Conservation (phyloP, 2,329 filamentous ascomycete species). For the Pestalotiopsis sp. region DNA sequence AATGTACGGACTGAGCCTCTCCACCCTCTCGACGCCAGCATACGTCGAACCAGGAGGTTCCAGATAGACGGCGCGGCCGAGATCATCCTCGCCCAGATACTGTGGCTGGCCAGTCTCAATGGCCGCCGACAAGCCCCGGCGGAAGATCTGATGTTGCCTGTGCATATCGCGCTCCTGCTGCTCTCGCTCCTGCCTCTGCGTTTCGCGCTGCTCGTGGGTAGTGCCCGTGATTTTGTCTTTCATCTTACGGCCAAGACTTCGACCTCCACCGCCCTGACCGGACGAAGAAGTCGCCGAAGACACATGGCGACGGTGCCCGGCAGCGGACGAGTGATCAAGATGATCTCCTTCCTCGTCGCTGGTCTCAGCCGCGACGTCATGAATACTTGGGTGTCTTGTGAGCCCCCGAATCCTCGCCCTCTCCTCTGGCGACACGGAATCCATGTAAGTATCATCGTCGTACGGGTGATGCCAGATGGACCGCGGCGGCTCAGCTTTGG, state of each 20-base stretch:
- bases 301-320: conserved; percentile 16
- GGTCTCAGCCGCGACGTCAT: conserved; percentile 46
- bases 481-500: conserved; percentile 52
- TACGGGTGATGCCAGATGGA: conserved; percentile 66
- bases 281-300: neutral
- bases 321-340: neutral
- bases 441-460: conserved; percentile 59
- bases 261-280: conserved; percentile 21
- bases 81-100: conserved; percentile 53
- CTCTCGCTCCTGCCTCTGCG: conserved; percentile 46
- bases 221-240: conserved; percentile 62
- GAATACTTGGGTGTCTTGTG: conserved; percentile 34
- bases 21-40: conserved; percentile 21
- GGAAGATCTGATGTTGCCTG: conserved; percentile 50
- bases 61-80: conserved; percentile 61
- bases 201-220: conserved; percentile 57
- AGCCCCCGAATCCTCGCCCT: conserved; percentile 46
- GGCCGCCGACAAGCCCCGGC: conserved; percentile 53
- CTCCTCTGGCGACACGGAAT: conserved; percentile 49
- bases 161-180: conserved; percentile 56
- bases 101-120: conserved; percentile 59
- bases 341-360: conserved; percentile 45
- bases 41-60: conserved; percentile 49
- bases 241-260: conserved; percentile 52
- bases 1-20: conserved; percentile 26